Evolutionary conservation across 1,284 basidiomycete genomes (phyloP).

Genomic region (Amylostereum chailletii): DNA sequence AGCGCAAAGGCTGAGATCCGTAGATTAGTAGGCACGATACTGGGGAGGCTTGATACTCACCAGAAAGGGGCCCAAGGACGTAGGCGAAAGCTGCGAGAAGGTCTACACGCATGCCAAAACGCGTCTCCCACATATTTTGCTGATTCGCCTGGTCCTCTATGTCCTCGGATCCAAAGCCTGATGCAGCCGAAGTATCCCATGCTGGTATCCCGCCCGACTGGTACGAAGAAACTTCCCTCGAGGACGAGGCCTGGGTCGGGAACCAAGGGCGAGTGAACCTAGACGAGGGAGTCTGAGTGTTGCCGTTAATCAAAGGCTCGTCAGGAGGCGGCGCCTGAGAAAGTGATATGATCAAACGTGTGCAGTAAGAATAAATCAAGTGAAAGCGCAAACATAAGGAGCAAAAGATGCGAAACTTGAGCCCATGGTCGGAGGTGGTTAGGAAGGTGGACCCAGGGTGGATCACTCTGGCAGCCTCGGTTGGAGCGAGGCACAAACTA

Average conservation of each 20-base stretch:
- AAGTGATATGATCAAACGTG: neutral
- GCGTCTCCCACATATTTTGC: constrained; percentile 65
- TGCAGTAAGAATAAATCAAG: constrained; percentile 1
- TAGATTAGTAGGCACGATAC: neutral
- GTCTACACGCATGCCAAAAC: constrained; percentile 64
- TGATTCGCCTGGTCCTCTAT: constrained; percentile 37
- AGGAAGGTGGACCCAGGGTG: too few relatives aligned
- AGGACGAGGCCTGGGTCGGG: constrained; percentile 29
- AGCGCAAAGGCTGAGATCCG: constrained; percentile 47
- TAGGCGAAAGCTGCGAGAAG: constrained; percentile 63
- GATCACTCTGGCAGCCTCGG: too few relatives aligned
- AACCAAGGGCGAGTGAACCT: constrained; percentile 47
- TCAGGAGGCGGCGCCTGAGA: constrained; percentile 52
- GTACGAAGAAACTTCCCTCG: constrained; percentile 38
- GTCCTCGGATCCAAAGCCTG: constrained; percentile 28
- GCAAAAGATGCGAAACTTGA: constrained; percentile 35
- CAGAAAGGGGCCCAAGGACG: constrained; percentile 65
- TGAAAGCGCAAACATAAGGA: constrained; percentile 38
- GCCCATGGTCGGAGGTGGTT: constrained; percentile 13
- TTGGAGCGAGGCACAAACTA: too few relatives aligned
- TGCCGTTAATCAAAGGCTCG: constrained; percentile 28
- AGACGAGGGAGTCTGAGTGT: constrained; percentile 21
- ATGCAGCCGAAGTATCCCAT: constrained; percentile 39
- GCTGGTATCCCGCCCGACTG: constrained; percentile 64
- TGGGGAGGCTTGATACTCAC: constrained; percentile 30